These are phyloP conservation scores for Botrytis deweyae DNA, from an alignment of 2,329 filamentous ascomycete species.

Conservation along the genomic window DNA sequence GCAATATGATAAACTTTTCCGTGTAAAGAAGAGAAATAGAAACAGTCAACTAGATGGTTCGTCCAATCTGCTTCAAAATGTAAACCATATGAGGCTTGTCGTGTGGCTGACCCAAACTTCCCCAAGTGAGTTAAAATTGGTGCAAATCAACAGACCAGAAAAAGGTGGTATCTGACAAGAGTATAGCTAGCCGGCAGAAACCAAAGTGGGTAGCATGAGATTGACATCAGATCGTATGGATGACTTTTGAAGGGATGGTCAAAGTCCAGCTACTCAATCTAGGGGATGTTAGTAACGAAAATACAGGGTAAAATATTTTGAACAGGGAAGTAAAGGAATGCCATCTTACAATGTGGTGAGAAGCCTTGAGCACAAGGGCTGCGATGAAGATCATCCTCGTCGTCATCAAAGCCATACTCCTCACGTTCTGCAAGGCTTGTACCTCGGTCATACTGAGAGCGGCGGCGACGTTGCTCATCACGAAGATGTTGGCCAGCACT, in stretches of 20 bases:
- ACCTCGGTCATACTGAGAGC: conserved; percentile 79
- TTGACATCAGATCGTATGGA: conserved; percentile 19
- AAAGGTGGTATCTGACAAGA: conserved; percentile 15
- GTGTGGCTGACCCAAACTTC: conserved; percentile 16
- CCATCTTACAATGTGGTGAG: conserved; percentile 25
- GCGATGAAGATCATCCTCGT: conserved; percentile 20
- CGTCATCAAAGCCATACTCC: conserved; percentile 32
- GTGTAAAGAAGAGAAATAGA: conserved; percentile 15
- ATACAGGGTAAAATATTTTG: background rate
- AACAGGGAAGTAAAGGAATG: background rate
- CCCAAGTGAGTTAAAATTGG: conserved; percentile 17
- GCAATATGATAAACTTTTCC: conserved; percentile 7
- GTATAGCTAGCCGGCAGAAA: conserved; percentile 1
- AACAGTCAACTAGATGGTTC: conserved; percentile 23
- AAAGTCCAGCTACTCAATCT: conserved; percentile 17
- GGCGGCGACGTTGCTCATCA: conserved; percentile 68
- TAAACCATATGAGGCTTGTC: conserved; percentile 22
- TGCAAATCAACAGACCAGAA: conserved; percentile 19
- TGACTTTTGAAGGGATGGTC: conserved; percentile 3
- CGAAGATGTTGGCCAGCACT: conserved; percentile 71
- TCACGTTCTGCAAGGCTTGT: conserved; percentile 62
- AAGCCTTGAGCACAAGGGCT: conserved; percentile 23
- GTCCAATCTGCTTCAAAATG: conserved; percentile 27
- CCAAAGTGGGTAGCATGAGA: conserved; percentile 11
- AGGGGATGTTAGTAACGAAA: background rate